Conservation (phyloP, 208 protist species). For the Phytomonas serpens region DNA sequence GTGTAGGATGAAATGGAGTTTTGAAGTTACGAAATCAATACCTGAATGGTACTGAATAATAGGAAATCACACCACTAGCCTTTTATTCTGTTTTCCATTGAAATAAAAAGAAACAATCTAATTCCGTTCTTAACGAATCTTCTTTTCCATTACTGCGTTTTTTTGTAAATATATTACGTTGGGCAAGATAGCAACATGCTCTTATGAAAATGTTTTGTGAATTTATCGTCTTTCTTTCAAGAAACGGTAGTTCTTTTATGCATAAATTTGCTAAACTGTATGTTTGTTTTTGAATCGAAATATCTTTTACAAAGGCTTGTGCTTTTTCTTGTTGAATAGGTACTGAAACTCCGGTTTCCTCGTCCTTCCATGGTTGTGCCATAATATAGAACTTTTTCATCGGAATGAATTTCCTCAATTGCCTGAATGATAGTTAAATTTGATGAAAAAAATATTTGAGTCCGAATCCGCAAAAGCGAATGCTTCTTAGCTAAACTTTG, state of each 20-base stretch:
- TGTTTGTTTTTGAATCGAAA: slow-evolving; percentile 12
- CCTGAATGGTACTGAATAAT: neutral
- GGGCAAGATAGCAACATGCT: neutral
- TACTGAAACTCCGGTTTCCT: neutral
- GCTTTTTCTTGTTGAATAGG: slow-evolving; percentile 14
- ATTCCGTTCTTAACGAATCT: neutral
- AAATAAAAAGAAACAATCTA: neutral
- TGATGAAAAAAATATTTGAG: neutral
- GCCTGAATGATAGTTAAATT: neutral
- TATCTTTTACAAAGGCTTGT: neutral
- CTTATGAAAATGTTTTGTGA: slow-evolving; percentile 9
- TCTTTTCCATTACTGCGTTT: neutral
- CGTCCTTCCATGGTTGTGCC: neutral
- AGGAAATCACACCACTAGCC: neutral
- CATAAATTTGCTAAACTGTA: neutral
- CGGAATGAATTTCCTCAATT: neutral
- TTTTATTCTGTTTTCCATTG: neutral
- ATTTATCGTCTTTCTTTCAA: slow-evolving; percentile 1
- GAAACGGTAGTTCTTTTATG: neutral
- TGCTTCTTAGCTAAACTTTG: neutral
- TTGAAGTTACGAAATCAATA: slow-evolving; percentile 12
- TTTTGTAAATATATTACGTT: neutral
- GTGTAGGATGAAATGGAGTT: neutral
- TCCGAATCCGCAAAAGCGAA: neutral
- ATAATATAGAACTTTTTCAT: neutral